These are phyloP conservation scores for Arachis monticola DNA, from an alignment of 331 rosid species.

Conservation along the genomic window DNA sequence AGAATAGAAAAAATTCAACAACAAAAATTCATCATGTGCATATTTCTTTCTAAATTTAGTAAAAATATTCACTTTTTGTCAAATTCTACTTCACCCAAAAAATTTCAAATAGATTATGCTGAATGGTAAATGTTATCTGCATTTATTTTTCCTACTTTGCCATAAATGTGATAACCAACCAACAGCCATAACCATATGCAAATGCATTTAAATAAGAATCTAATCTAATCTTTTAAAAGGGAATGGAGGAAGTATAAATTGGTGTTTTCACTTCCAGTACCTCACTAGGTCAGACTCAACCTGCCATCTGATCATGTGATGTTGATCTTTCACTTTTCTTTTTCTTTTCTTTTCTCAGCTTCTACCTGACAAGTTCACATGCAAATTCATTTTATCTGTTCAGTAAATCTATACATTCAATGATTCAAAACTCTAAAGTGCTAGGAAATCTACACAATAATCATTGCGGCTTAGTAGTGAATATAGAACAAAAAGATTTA, in stretches of 20 bases:
- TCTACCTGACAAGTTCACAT: constrained; percentile 41
- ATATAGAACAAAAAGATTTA: too few species aligned
- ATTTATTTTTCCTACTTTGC: neutral
- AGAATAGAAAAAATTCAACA: too few species aligned
- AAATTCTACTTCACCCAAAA: too few species aligned
- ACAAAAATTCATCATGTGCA: too few species aligned
- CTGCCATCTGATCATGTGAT: constrained; percentile 19
- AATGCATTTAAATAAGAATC: neutral
- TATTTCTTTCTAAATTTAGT: too few species aligned
- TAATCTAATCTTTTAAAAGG: neutral
- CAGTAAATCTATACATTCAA: neutral
- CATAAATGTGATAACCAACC: neutral
- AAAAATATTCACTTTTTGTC: too few species aligned
- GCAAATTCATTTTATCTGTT: constrained; percentile 2
- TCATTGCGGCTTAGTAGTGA: too few species aligned
- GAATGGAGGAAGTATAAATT: neutral
- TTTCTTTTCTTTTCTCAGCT: neutral
- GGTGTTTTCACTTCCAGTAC: neutral
- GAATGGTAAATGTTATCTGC: neutral
- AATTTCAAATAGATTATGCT: too few species aligned
- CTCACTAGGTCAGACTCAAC: neutral
- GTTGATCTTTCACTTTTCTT: neutral
- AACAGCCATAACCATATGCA: neutral
- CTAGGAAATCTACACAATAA: too few species aligned
- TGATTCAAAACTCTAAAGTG: too few species aligned